Percentiles rank a stretch among this genome's conserved stretches.
Conservation (phyloP, 225 moss, liverwort and hornwort species). For the Neckera pumila region DNA sequence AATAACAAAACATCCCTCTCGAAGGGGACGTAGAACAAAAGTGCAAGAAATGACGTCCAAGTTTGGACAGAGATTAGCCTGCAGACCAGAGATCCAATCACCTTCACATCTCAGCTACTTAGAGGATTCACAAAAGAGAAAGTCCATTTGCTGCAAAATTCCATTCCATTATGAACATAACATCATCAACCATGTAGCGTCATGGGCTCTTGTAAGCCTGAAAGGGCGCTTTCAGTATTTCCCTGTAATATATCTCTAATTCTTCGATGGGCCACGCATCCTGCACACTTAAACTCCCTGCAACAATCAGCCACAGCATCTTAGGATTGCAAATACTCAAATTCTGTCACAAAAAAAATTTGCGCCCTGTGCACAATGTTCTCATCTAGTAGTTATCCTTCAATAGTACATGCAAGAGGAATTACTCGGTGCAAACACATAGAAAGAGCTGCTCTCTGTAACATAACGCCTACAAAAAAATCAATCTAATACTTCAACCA, state of each 20-base stretch:
- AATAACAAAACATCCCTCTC: background rate
- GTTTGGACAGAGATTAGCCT: background rate
- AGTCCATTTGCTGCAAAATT: background rate
- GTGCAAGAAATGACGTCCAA: background rate
- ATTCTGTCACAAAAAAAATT: background rate
- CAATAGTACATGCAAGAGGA: background rate
- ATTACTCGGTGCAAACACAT: background rate
- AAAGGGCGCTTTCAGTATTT: constrained; percentile 6
- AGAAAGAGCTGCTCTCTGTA: background rate
- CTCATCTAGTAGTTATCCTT: background rate
- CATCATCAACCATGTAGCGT: background rate
- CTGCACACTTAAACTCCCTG: constrained; percentile 36
- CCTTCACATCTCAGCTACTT: background rate
- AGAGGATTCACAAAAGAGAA: background rate
- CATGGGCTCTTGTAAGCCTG: background rate
- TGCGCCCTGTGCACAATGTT: background rate
- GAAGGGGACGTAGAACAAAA: background rate
- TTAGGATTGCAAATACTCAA: background rate
- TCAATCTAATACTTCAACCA: background rate
- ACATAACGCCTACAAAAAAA: background rate
- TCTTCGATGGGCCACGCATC: constrained; percentile 48
- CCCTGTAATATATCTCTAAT: constrained; percentile 18
- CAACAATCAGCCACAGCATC: background rate
- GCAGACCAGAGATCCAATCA: background rate
- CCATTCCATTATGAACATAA: background rate